Evolutionary conservation across 768 basidiomycete species (phyloP).

Genomic region (Hortiboletus campestris): DNA sequence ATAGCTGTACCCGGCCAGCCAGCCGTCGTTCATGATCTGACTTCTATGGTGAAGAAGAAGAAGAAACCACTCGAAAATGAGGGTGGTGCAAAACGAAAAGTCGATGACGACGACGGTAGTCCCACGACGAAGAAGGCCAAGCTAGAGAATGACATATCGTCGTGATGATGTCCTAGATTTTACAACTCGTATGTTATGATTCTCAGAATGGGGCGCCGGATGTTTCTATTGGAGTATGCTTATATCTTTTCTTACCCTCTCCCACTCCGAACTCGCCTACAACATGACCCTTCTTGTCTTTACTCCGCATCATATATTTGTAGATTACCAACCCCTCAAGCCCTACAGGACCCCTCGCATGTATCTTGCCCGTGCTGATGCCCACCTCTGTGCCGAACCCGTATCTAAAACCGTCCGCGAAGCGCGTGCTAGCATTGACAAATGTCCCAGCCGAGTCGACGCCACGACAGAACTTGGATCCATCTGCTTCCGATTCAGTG

Average conservation of each 20-base stretch:
- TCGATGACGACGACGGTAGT: constrained; percentile 53
- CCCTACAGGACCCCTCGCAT: constrained; percentile 95
- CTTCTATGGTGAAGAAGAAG: constrained; percentile 85
- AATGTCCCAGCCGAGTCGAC: constrained; percentile 93
- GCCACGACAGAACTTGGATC: constrained; percentile 75
- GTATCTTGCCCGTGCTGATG: constrained; percentile 94
- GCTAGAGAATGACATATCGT: constrained; percentile 40
- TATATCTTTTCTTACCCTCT: constrained; percentile 68
- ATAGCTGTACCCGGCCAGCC: constrained; percentile 34
- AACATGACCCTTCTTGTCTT: constrained; percentile 70
- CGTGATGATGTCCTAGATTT: constrained; percentile 13
- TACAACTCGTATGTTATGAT: background rate
- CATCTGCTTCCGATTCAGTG: constrained; percentile 69
- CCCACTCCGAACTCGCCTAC: constrained; percentile 82
- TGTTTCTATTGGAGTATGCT: constrained; percentile 43
- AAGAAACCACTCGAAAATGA: constrained; percentile 47
- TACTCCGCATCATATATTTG: constrained; percentile 91
- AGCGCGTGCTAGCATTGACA: constrained; percentile 93
- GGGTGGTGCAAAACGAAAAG: constrained; percentile 62
- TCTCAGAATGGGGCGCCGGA: constrained; percentile 25
- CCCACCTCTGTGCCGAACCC: constrained; percentile 99
- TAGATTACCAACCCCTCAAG: constrained; percentile 92
- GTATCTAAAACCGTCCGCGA: constrained; percentile 95
- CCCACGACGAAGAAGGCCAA: constrained; percentile 61
- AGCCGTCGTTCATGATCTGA: constrained; percentile 74